Evolutionary conservation across 1,139 yeast species (phyloP).

Genomic region (Hansenula sp.): DNA sequence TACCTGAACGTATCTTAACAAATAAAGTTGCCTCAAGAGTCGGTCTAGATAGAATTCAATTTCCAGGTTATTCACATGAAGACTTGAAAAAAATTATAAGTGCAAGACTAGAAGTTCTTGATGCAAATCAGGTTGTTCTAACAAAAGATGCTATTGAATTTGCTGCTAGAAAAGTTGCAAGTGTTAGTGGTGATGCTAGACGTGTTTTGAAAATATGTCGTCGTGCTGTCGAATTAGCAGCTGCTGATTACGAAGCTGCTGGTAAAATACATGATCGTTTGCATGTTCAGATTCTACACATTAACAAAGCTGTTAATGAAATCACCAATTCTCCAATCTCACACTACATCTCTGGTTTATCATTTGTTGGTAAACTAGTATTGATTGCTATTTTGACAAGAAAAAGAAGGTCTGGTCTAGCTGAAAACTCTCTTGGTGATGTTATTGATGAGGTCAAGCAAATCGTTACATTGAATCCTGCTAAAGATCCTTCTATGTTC

Average conservation of each 20-base stretch:
- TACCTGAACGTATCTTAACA: constrained; percentile 84
- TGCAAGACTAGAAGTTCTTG: constrained; percentile 59
- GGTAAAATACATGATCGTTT: constrained; percentile 33
- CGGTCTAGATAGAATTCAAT: constrained; percentile 83
- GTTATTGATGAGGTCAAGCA: constrained; percentile 72
- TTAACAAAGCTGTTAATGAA: constrained; percentile 76
- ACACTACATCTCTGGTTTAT: constrained; percentile 52
- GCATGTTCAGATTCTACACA: constrained; percentile 64
- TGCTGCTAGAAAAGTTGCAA: constrained; percentile 91
- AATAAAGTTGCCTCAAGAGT: constrained; percentile 89
- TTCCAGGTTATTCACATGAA: constrained; percentile 80
- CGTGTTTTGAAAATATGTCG: constrained; percentile 86
- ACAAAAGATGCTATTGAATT: constrained; percentile 81
- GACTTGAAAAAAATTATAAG: constrained; percentile 75
- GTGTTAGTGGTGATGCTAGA: constrained; percentile 97
- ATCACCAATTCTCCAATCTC: constrained; percentile 72
- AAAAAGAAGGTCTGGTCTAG: constrained; percentile 63
- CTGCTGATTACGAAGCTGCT: constrained; percentile 18
- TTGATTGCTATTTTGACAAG: constrained; percentile 64
- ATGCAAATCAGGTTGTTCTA: constrained; percentile 36
- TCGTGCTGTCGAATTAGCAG: constrained; percentile 85
- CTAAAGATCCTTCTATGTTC: constrained; percentile 22
- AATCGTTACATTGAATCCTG: constrained; percentile 34
- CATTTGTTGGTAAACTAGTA: constrained; percentile 70
- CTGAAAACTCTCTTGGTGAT: constrained; percentile 73